A percentile compares a stretch with the other conserved stretches of the same genome.
phyloP scores from a whole-genome alignment of 768 basidiomycete genomes.

The Phanerochaete sordida region DNA sequence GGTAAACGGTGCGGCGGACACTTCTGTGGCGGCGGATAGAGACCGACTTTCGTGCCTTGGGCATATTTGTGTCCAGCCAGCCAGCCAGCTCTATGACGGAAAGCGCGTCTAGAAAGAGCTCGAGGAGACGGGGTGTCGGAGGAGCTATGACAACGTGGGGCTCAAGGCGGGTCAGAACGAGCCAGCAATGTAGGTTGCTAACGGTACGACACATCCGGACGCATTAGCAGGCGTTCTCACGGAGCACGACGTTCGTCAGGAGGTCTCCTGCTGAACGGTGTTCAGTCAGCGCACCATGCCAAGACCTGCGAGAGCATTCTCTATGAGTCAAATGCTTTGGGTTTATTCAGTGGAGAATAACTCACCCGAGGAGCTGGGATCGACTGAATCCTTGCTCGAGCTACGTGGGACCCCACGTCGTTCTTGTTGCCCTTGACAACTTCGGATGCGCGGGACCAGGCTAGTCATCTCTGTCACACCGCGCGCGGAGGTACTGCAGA shows the following conservation, averaged over 20 bases:
- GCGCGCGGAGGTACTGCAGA: too few species aligned
- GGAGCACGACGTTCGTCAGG: neutral
- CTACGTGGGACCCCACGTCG: too few species aligned
- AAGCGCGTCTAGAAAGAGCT: neutral
- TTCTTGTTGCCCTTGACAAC: too few species aligned
- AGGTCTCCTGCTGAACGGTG: neutral
- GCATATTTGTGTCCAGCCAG: neutral
- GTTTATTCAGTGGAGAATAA: too few species aligned
- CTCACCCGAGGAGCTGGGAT: too few species aligned
- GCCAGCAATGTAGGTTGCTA: neutral
- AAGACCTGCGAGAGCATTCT: too few species aligned
- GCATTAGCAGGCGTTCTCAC: neutral
- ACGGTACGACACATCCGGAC: neutral
- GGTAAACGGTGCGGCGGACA: neutral
- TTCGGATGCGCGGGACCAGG: too few species aligned
- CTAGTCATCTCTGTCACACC: too few species aligned
- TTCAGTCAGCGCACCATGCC: too few species aligned
- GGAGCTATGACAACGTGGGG: neutral
- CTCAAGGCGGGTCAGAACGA: neutral
- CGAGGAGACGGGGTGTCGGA: neutral
- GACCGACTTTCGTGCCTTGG: neutral
- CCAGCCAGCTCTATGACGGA: neutral
- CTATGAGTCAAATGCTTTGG: too few species aligned
- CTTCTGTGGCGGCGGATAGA: neutral
- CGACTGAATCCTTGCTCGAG: too few species aligned